phyloP scores from a whole-genome alignment of 257 asterid species.

The Fraxinus americana region DNA sequence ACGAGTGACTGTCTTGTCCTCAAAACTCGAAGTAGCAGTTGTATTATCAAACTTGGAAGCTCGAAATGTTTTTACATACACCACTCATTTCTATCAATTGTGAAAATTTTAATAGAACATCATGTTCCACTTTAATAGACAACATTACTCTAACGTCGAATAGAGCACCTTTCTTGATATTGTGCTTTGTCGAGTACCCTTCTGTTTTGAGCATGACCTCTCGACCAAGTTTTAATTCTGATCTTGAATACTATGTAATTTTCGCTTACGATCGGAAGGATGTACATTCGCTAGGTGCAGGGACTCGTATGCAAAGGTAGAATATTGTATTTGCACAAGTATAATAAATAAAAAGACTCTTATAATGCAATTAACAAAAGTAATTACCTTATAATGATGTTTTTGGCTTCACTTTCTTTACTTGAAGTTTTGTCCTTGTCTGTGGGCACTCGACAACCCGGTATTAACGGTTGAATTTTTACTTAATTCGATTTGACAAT shows the following conservation, averaged over 20 bases:
- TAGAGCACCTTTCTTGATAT: background rate
- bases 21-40: background rate
- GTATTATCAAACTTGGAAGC: background rate
- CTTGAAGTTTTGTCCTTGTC: conserved; percentile 45
- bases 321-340: conserved; percentile 13
- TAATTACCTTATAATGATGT: conserved; percentile 31
- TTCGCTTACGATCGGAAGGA: background rate
- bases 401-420: conserved; percentile 33
- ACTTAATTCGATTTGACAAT: background rate
- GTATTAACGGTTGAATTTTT: conserved; percentile 23
- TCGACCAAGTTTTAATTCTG: background rate
- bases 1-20: background rate
- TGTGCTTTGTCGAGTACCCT: background rate
- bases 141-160: background rate
- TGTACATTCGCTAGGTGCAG: background rate
- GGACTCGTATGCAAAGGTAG: conserved; percentile 30
- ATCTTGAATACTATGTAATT: background rate
- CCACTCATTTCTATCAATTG: background rate
- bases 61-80: background rate
- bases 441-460: conserved; percentile 29
- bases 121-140: background rate
- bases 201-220: background rate
- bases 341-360: conserved; percentile 4
- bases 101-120: background rate
- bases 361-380: background rate